A percentile compares a stretch with the other conserved stretches of the same genome.
Conservation (phyloP, 1,284 basidiomycete species). For the Gomphus bonarii region DNA sequence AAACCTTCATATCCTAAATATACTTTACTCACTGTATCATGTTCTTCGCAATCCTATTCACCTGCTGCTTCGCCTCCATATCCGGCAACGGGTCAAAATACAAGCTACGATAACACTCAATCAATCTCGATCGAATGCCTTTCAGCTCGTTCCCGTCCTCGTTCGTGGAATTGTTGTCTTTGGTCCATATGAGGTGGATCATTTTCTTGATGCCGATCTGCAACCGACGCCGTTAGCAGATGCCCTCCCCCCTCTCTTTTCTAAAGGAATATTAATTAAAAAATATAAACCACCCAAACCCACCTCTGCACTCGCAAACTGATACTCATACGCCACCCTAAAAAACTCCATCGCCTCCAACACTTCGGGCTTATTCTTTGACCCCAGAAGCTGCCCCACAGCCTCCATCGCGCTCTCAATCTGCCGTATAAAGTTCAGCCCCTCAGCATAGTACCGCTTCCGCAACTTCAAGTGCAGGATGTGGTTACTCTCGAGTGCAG, state of each 20-base stretch:
- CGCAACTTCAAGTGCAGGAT: slow-evolving; percentile 66
- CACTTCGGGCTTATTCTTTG: slow-evolving; percentile 89
- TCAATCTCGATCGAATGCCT: slow-evolving; percentile 76
- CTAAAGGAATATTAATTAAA: background rate
- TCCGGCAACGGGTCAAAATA: slow-evolving; percentile 80
- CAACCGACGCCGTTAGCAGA: too few relatives aligned
- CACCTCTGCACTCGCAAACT: slow-evolving; percentile 70
- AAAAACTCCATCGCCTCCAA: slow-evolving; percentile 96
- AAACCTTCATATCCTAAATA: too few relatives aligned
- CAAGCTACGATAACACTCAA: slow-evolving; percentile 83
- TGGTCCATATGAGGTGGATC: slow-evolving; percentile 96
- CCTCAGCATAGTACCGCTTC: slow-evolving; percentile 85
- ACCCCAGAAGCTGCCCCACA: slow-evolving; percentile 74
- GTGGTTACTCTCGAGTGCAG: slow-evolving; percentile 53
- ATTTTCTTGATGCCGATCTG: slow-evolving; percentile 87
- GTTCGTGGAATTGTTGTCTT: slow-evolving; percentile 80
- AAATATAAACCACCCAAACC: slow-evolving; percentile 15
- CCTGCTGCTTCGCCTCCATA: slow-evolving; percentile 73
- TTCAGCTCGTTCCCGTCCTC: slow-evolving; percentile 86
- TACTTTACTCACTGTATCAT: slow-evolving; percentile 77
- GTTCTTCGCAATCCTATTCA: slow-evolving; percentile 94
- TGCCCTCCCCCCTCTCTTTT: too few relatives aligned
- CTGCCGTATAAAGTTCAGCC: slow-evolving; percentile 75
- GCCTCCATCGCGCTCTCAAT: slow-evolving; percentile 74
- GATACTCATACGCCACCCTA: slow-evolving; percentile 75